Evolutionary conservation across 1,139 yeast genomes (phyloP).

Genomic region (Kodamaea suecica): DNA sequence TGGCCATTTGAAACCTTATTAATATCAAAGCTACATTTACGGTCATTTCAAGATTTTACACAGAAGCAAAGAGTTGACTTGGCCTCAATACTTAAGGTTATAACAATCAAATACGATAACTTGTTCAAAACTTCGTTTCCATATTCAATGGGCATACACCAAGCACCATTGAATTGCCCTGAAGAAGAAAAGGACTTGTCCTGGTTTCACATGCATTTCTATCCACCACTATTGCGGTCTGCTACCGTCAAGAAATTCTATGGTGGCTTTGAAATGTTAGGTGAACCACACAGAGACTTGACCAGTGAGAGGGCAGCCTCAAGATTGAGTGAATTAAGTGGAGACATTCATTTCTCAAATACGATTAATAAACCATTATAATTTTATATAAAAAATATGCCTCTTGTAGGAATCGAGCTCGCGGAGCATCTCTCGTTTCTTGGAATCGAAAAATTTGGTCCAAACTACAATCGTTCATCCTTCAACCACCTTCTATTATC

Average conservation of each 20-base stretch:
- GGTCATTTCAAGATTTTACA: slow-evolving; percentile 50
- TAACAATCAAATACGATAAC: slow-evolving; percentile 70
- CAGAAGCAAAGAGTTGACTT: slow-evolving; percentile 52
- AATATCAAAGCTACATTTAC: slow-evolving; percentile 52
- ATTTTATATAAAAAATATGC: too few species aligned
- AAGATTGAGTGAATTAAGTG: slow-evolving; percentile 46
- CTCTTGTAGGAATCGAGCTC: background rate
- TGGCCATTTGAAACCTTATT: slow-evolving; percentile 80
- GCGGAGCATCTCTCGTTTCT: background rate
- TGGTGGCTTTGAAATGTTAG: slow-evolving; percentile 76
- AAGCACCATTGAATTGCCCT: slow-evolving; percentile 53
- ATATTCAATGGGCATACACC: slow-evolving; percentile 80
- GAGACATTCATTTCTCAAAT: slow-evolving; percentile 34
- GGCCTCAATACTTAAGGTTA: slow-evolving; percentile 50
- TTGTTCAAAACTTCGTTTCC: slow-evolving; percentile 70
- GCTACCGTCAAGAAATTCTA: slow-evolving; percentile 75
- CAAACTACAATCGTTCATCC: background rate
- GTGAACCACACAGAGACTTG: slow-evolving; percentile 76
- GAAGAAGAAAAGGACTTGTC: slow-evolving; percentile 39
- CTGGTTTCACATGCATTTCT: slow-evolving; percentile 77
- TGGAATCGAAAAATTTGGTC: background rate
- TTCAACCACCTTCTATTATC: background rate
- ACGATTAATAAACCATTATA: slow-evolving; percentile 2
- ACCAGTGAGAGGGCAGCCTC: slow-evolving; percentile 75
- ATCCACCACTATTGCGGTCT: slow-evolving; percentile 72